Base-by-base conservation (phyloP, 2,329 filamentous ascomycete genomes). In the Xylaria sp. region DNA sequence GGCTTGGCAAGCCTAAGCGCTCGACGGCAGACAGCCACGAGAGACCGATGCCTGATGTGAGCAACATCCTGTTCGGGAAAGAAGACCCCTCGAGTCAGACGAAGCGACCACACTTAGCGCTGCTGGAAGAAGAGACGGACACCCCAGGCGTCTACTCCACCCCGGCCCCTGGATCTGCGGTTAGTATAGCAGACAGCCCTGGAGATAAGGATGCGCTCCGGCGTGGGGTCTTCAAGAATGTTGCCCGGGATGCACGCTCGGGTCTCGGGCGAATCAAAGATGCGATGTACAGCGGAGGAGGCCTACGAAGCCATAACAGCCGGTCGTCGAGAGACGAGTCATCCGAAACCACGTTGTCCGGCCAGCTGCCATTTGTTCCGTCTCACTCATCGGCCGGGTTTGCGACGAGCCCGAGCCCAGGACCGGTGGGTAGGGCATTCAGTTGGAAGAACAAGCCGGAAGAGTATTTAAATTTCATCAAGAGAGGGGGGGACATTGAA, bases 1-100 rank as follows among this genome's bases (percentile, higher is more conserved):
- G 94, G 94, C 82, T 90, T 57, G 94, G 93, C 16, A 97, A 96
- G 70, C 83, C 90, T 37, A 85, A 88, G 56, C 91, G 93, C 67
- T 81, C 76, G 2, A 70, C 71, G 1, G 65, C 72, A 2, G 77
- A 80, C 7, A 72, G 76, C n/a, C 72, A 75, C 44, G 78, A 80
- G 4, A 76, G 74, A 44, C 72, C 77, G 2, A 68, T 74, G 9
- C 72, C 78, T 11, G 79, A 83, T 16, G 68, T 78, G 52, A 67
- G 69, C 19, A 74, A 75, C 40, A 72, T 79, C 11, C 69, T 81
- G 1, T 83, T 87, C 50, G 80, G 80, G 26, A 82, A 81, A 60
- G 84, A 86, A n/a, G 82, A 84, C 7, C 69, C 76, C 45, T 74
- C 76, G 24, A 70, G 72, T 42, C 74, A 78, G 20, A 70, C 74